Evolutionary conservation across 2,329 filamentous ascomycete genomes (phyloP), one percentile per base, ranked within the genome.

Genomic region (Epichloe amarillans): DNA sequence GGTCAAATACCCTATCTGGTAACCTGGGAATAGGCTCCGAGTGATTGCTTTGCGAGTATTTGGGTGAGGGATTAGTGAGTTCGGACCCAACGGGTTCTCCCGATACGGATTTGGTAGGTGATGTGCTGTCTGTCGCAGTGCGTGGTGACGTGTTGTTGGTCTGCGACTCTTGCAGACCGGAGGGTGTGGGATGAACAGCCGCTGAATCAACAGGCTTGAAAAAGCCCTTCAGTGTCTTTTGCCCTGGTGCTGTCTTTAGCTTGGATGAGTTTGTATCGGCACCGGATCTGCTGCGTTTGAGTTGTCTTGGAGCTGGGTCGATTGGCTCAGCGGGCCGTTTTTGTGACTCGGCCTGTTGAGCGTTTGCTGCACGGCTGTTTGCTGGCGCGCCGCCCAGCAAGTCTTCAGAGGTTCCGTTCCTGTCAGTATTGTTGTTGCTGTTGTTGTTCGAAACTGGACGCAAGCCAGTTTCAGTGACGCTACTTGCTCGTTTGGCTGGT

Each of bases 211-310:
- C 57, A 1, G 82, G 75, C 56, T 82, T 83, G 69, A 95, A 93
- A 69, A 95, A 95, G 2, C 86, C 86, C 62, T 78, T 84, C 12
- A 95, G 69, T 36, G 80, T 88, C 53, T 67, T 72, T 58, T 80
- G 77, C 4, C 66, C 63, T 30, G 57, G 48, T 8, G 54, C 57
- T 8, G 40, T 60, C 57, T 61, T 70, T 50, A 49, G 57, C 49
- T 72, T 72, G 61, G 50, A 11, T 21, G 52, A 55, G 35, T 53
- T 62, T 59, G 49, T 21, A 19, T 49, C 55, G 39, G 54, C 52
- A 5, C 50, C 49, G 11, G 58, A 52, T 30, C 66, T 62, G 19
- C 60, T 55, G 12, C 60, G 60, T 53, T 66, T 66, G 42, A 54
- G 48, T 35, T 17, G 26, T 47, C 50, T 51, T 21, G 47, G 30